Base-by-base conservation (phyloP, 495 filamentous ascomycete genomes). In the Aspergillus diversus region DNA sequence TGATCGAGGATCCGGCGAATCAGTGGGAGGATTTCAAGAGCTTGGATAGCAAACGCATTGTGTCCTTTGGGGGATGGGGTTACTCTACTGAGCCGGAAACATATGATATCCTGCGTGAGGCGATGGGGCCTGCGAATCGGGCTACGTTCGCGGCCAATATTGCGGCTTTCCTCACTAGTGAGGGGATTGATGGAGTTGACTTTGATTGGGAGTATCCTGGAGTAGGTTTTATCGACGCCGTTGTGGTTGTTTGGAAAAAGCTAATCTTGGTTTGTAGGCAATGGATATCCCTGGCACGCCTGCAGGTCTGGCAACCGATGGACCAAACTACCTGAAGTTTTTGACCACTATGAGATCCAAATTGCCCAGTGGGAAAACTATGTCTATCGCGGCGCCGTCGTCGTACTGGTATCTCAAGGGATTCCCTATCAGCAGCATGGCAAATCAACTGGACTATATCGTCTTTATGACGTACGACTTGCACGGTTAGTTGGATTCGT, bases 31-130 rank as follows among this genome's bases (percentile, higher is more conserved):
- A 72, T 0, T 32, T 61, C 11, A 66, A 61, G n/a, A 7, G 39
- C 0, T 31, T 74, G 43, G 53, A n/a, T 5, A 63, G 50, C 8
- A n/a, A n/a, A n/a, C n/a, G n/a, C n/a, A n/a, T n/a, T n/a, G 49
- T 68, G 5, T 77, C 76, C 0, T 71, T 84, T 60, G 81, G 80
- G 15, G 81, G 80, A 0, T 83, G 81, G 81, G 61, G 42, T 0
- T 81, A 79, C 56, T 80, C 74, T 0, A 82, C 80, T 0, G 66
- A 73, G 12, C 52, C 55, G 2, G 50, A 48, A 9, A 77, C 78
- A 0, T 81, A 67, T 49, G 48, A 55, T 5, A 75, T 81, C 39
- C 74, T 83, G 50, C 74, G 81, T 1, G 64, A 79, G 35, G 64
- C 39, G 5, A 57, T 65, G 8, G 52, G 37, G 0, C 46, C 54